Conservation (phyloP, 805 yeast species). For the Wickerhamiella azymoides region DNA sequence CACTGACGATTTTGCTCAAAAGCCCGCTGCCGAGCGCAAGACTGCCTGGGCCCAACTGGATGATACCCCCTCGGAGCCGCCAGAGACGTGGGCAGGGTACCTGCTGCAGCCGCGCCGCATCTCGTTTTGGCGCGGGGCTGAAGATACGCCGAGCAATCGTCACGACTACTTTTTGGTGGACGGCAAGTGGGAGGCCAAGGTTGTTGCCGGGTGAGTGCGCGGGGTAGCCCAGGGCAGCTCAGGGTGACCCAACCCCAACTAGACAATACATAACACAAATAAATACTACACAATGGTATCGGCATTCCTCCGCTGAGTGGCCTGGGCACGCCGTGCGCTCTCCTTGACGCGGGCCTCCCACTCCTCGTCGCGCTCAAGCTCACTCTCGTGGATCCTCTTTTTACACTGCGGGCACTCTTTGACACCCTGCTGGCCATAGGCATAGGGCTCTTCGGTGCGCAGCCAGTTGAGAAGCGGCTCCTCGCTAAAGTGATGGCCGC, state of each 20-base stretch:
- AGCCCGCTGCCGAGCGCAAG: background rate
- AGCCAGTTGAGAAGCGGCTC: background rate
- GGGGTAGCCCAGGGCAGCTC: too few relatives aligned
- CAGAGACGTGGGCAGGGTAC: slow-evolving; percentile 1
- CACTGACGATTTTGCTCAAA: background rate
- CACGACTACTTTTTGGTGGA: slow-evolving; percentile 1
- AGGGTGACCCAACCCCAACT: too few relatives aligned
- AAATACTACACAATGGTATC: background rate
- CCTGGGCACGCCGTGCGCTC: background rate
- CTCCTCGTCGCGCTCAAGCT: background rate
- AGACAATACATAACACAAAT: background rate
- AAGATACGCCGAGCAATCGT: slow-evolving; percentile 4
- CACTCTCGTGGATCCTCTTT: background rate
- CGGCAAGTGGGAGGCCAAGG: background rate
- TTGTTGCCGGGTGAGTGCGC: slow-evolving; percentile 4
- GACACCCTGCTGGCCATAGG: background rate
- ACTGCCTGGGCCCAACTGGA: background rate
- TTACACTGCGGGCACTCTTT: background rate
- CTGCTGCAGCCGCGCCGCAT: background rate
- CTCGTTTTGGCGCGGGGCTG: slow-evolving; percentile 2
- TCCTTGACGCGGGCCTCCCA: background rate
- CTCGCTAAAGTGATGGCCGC: slow-evolving; percentile 1
- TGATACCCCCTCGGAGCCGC: background rate
- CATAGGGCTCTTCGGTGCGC: background rate
- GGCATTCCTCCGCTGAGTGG: background rate